A percentile compares a stretch with the other conserved stretches of the same genome.
phyloP scores from a whole-genome alignment of 2,329 filamentous ascomycete genomes.

The Aspergillus cejpii region DNA sequence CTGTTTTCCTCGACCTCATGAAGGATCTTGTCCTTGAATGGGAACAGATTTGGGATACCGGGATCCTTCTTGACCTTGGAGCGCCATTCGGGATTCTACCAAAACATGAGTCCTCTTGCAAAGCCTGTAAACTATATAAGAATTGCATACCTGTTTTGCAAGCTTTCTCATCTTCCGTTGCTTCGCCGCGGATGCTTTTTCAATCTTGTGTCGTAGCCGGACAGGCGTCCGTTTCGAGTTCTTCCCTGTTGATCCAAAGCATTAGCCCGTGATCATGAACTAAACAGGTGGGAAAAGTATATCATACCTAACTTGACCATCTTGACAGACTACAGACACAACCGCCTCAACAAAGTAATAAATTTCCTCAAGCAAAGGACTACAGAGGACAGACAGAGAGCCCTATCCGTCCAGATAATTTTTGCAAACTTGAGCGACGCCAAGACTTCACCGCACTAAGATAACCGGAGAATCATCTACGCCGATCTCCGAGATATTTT shows the following conservation, averaged over 20 bases:
- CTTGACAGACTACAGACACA: conserved; percentile 16
- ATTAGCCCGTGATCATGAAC: background rate
- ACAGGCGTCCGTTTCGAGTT: conserved; percentile 88
- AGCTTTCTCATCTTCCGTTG: conserved; percentile 83
- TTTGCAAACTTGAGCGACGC: conserved; percentile 21
- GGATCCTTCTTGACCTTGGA: conserved; percentile 95
- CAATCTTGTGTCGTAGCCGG: conserved; percentile 88
- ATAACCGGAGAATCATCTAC: conserved; percentile 31
- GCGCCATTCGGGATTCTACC: conserved; percentile 84
- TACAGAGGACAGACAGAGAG: conserved; percentile 12
- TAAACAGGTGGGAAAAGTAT: background rate
- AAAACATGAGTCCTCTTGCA: conserved; percentile 7
- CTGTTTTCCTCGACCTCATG: conserved; percentile 90
- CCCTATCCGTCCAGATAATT: conserved; percentile 18
- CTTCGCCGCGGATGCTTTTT: conserved; percentile 85
- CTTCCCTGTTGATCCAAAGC: conserved; percentile 57
- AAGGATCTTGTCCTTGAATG: conserved; percentile 92
- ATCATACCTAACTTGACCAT: conserved; percentile 40
- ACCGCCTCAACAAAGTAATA: conserved; percentile 1
- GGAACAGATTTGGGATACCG: conserved; percentile 93
- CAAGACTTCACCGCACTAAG: conserved; percentile 32
- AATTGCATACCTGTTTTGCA: conserved; percentile 65
- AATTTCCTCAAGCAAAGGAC: conserved; percentile 11
- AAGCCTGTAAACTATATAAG: background rate
- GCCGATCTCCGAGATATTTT: conserved; percentile 29